Evolutionary conservation across 164 flowering plant genomes (phyloP), one percentile per base, ranked within the genome.

Genomic region (Aristolochia contorta): DNA sequence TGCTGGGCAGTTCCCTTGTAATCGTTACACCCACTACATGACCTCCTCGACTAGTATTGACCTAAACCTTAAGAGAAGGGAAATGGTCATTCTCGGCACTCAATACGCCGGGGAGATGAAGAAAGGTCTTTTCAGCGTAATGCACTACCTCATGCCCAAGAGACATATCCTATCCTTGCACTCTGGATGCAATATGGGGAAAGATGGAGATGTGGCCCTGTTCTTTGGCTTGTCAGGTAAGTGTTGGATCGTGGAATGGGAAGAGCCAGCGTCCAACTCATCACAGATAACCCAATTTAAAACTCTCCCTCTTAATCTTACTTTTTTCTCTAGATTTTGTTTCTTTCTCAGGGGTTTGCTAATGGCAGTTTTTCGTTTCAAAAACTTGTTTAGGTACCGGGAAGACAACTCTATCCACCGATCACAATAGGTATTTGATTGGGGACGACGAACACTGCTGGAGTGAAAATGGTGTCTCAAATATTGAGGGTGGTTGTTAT

Each of bases 21-120:
- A 94, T 30, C 95, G 99, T 58, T 94, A 80, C 77, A 94, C 99
- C 13, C 96, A 91, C 71, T 91, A 91, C 83, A 94, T 94, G 99
- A 94, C 99, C 49, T 91, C 97, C 54, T 91, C 99, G 6, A 94
- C 99, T 69, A 94, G 99, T 85, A 74, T 91, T 78, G 97, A 94
- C 67, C 61, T 94, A 18, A 86, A 88, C 76, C 93, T 94, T 37
- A 81, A 81, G 71, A 84, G 97, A 70, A 86, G 75, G 78, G 99
- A 94, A 74, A 94, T 94, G 97, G 97, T 94, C 71, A 94, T 94
- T 78, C 93, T 94, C 61, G 99, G 99, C 68, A 91, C 99, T 1
- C 96, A 86, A 64, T 94, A 91, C 69, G 99, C 99, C 63, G 99
- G 99, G 71, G 99, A 94, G 79, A 94, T 89, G 99, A 94, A 94